Evolutionary conservation across 257 asterid species (phyloP).

Genomic region (Nicotiana knightiana): DNA sequence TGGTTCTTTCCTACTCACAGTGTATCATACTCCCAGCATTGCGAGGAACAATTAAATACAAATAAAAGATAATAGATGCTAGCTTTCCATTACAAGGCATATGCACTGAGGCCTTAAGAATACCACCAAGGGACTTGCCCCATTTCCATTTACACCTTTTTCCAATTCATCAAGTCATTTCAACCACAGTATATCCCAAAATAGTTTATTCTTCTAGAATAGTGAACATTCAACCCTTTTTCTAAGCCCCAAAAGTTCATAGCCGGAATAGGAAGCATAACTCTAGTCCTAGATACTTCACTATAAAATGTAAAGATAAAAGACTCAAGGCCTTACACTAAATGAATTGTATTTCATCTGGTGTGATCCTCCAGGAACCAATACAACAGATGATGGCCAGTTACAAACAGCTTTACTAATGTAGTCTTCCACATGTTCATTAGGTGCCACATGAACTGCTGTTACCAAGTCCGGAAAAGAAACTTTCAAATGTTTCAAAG

Average conservation of each 20-base stretch:
- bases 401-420: conserved; percentile 31
- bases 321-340: conserved; percentile 48
- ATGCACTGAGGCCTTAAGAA: neutral
- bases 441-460: conserved; percentile 80
- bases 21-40: neutral
- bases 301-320: neutral
- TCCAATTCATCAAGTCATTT: neutral
- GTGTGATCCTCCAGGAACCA: conserved; percentile 63
- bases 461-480: conserved; percentile 42
- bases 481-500: conserved; percentile 51
- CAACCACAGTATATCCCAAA: neutral
- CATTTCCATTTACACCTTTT: neutral
- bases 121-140: conserved; percentile 1
- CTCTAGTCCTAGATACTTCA: neutral
- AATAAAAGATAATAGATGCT: neutral
- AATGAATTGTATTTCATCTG: conserved; percentile 54
- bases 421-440: conserved; percentile 58
- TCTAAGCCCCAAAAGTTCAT: neutral
- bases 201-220: neutral
- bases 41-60: neutral
- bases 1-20: neutral
- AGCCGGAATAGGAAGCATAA: neutral
- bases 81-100: neutral
- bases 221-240: neutral
- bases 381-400: conserved; percentile 62